Evolutionary conservation across 148 eudicot genomes (phyloP), one percentile per base, ranked within the genome.

Genomic region (Selenicereus undatus): DNA sequence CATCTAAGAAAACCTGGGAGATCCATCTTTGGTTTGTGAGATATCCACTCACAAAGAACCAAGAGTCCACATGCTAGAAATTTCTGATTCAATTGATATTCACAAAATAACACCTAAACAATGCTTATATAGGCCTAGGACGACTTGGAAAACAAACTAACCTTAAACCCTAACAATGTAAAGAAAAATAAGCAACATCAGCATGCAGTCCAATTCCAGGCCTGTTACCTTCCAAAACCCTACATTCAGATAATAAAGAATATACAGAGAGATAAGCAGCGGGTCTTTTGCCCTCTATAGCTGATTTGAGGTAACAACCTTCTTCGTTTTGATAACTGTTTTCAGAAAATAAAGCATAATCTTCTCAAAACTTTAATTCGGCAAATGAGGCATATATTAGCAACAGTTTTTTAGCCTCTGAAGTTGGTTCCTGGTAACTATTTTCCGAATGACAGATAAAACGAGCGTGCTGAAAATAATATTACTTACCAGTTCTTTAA

Each of bases 401-500:
- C 35, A 66, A 27, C 56, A 73, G 14, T 11, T 48, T 39, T 2
- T 48, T 48, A 12, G 52, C 52, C 52, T 48, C 52, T 48, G 52
- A 48, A 48, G 14, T 18, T 58, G 21, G 11, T 60, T 60, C 66
- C 8, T 5, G 27, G 24, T 60, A 21, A 58, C n/a, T 18, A 60
- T 60, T 22, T 60, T 60, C 66, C 21, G 11, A 60, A 48, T 48
- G 52, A 48, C 5, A 1, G 14, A 72, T 52, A 27, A 70, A 51
- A 27, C 36, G 42, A 27, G 70, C 45, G 7, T 35, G 74, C 12
- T 35, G 16, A 54, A 51, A 21, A n/a, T 22, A 58, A 29, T 50
- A 51, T 14, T 42, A n/a, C 88, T 86, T 88, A 95, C 98, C 93
- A 95, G 88, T 84, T 95, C 96, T 86, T 91, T 95, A 20, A 89